These are phyloP conservation scores for Geotrichum fermentans DNA, from an alignment of 1,139 yeast genomes.

Conservation along the genomic window DNA sequence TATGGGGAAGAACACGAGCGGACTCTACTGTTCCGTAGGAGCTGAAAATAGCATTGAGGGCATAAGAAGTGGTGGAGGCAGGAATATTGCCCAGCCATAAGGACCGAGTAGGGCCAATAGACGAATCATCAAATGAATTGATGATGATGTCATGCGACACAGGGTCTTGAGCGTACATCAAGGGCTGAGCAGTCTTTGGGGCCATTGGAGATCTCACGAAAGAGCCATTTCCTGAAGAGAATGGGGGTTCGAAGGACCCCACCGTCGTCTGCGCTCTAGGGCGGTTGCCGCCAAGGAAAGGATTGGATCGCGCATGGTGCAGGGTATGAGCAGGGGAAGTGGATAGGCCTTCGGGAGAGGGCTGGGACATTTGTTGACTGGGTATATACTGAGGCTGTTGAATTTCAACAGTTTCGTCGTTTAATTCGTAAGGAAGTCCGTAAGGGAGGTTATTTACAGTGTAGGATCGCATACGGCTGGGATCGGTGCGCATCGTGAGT, in stretches of 20 bases:
- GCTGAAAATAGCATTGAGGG: conserved; percentile 45
- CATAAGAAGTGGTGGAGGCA: conserved; percentile 43
- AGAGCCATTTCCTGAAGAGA: conserved; percentile 19
- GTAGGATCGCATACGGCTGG: conserved; percentile 39
- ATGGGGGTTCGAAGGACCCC: conserved; percentile 23
- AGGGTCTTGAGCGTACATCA: conserved; percentile 17
- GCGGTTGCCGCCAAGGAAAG: conserved; percentile 17
- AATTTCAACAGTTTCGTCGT: conserved; percentile 19
- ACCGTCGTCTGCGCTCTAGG: conserved; percentile 29
- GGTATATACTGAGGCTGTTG: conserved; percentile 26
- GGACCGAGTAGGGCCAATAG: conserved; percentile 71
- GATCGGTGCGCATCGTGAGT: conserved; percentile 35
- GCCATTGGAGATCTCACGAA: conserved; percentile 8
- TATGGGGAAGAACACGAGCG: conserved; percentile 53
- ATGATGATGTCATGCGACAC: conserved; percentile 19
- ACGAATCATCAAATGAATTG: conserved; percentile 54
- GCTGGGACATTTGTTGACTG: conserved; percentile 5
- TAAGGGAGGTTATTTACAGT: conserved; percentile 36
- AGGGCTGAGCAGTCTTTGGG: background rate
- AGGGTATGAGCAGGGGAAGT: conserved; percentile 17
- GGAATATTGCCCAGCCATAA: conserved; percentile 77
- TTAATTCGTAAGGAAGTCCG: conserved; percentile 23
- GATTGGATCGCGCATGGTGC: conserved; percentile 6
- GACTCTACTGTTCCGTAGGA: conserved; percentile 53
- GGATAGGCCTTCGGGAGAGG: conserved; percentile 15